Evolutionary conservation across 108 stramenopile genomes (phyloP).

Genomic region (Craspedostauros australis): DNA sequence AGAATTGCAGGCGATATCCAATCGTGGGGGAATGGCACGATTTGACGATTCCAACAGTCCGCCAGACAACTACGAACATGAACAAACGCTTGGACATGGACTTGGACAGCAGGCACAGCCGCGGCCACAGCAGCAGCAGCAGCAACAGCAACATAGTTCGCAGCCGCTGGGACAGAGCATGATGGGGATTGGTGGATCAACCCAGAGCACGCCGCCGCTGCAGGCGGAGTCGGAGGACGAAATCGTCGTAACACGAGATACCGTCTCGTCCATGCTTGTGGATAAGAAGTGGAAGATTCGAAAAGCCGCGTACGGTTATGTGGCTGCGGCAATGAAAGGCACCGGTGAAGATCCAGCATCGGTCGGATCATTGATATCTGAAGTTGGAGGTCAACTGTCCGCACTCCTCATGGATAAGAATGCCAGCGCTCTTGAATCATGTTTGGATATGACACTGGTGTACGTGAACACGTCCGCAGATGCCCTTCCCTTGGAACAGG

Average conservation of each 20-base stretch:
- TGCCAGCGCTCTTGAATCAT: conserved; percentile 75
- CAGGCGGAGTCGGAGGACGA: conserved; percentile 12
- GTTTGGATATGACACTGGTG: conserved; percentile 36
- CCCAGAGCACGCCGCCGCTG: neutral
- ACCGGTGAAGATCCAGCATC: conserved; percentile 26
- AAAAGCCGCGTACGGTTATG: conserved; percentile 52
- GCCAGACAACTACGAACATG: neutral
- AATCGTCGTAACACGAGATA: conserved; percentile 45
- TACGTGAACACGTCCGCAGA: conserved; percentile 57
- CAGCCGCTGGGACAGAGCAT: no score
- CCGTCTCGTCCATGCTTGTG: conserved; percentile 30
- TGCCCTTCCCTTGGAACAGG: conserved; percentile 37
- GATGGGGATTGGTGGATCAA: no score
- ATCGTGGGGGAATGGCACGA: conserved; percentile 12
- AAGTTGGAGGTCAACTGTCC: conserved; percentile 37
- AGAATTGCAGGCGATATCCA: conserved; percentile 37
- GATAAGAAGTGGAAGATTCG: conserved; percentile 71
- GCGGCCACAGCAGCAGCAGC: neutral
- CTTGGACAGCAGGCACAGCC: neutral
- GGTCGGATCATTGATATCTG: conserved; percentile 24
- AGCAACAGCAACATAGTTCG: neutral
- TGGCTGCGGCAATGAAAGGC: conserved; percentile 27
- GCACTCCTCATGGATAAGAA: conserved; percentile 62
- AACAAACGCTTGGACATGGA: neutral
- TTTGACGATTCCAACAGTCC: conserved; percentile 5